phyloP scores from a whole-genome alignment of 768 basidiomycete genomes.

The Calocybe gangraenosa region DNA sequence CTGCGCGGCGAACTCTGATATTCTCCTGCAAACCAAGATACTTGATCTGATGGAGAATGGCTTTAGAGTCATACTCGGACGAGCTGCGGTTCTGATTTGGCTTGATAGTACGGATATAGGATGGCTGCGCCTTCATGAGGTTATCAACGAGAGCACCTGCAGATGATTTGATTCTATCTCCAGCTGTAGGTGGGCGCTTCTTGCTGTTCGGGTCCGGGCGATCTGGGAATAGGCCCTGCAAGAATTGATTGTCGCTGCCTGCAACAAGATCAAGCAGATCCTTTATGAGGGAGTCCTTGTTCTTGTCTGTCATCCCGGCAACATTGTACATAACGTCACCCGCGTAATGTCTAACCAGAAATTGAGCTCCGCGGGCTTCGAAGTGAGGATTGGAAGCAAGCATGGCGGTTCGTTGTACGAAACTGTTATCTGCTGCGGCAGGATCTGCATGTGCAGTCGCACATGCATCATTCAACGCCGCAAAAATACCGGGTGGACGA shows the following conservation, averaged over 20 bases:
- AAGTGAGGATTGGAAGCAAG: slow-evolving; percentile 89
- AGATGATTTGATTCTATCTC: slow-evolving; percentile 97
- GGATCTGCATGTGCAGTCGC: slow-evolving; percentile 99
- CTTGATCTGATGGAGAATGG: slow-evolving; percentile 97
- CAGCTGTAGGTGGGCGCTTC: slow-evolving; percentile 96
- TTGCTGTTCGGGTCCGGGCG: slow-evolving; percentile 95
- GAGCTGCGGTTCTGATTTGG: slow-evolving; percentile 95
- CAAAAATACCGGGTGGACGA: slow-evolving; percentile 95
- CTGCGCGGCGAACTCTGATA: slow-evolving; percentile 93
- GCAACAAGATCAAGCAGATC: slow-evolving; percentile 90
- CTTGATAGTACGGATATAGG: slow-evolving; percentile 99
- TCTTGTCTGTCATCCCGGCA: slow-evolving; percentile 98
- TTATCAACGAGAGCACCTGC: slow-evolving; percentile 96
- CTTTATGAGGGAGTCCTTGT: slow-evolving; percentile 96
- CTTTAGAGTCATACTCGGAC: slow-evolving; percentile 90
- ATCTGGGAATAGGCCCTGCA: slow-evolving; percentile 89
- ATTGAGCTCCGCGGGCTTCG: slow-evolving; percentile 90
- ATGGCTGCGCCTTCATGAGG: slow-evolving; percentile 94
- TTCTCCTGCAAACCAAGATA: slow-evolving; percentile 99
- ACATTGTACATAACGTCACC: slow-evolving; percentile 99
- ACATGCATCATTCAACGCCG: slow-evolving; percentile 97
- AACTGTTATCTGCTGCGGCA: slow-evolving; percentile 92
- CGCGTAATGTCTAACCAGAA: slow-evolving; percentile 94
- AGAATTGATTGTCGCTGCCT: slow-evolving; percentile 74
- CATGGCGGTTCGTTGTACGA: slow-evolving; percentile 83